Evolutionary conservation across 2,329 filamentous ascomycete genomes (phyloP).

Genomic region (Ascochyta clinopodiicola): DNA sequence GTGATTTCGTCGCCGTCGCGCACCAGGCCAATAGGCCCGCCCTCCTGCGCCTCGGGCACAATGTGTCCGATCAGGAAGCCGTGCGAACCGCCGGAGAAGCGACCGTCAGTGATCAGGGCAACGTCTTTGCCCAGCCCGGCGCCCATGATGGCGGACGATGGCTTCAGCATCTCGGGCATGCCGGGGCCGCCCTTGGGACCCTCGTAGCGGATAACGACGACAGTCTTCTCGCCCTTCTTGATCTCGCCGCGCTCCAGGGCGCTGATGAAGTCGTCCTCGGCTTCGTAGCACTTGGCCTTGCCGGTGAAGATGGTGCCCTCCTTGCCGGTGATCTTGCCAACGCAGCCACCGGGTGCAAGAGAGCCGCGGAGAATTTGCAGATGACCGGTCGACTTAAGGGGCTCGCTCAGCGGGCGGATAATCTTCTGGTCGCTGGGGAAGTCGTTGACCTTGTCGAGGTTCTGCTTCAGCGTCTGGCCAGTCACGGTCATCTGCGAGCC

Average conservation of each 20-base stretch:
- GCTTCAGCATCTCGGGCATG: conserved; percentile 79
- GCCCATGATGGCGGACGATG: conserved; percentile 75
- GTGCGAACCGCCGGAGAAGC: conserved; percentile 82
- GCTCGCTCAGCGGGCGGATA: conserved; percentile 71
- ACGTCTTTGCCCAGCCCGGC: conserved; percentile 75
- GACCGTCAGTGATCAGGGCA: conserved; percentile 75
- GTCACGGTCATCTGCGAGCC: conserved; percentile 59
- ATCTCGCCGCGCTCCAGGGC: conserved; percentile 72
- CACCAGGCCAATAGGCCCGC: conserved; percentile 85
- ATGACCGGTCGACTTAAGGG: conserved; percentile 74
- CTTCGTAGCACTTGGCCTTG: conserved; percentile 73
- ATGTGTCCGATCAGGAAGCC: conserved; percentile 89
- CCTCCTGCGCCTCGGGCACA: conserved; percentile 84
- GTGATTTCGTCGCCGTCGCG: conserved; percentile 79
- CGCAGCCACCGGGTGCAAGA: conserved; percentile 70
- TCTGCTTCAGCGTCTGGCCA: conserved; percentile 58
- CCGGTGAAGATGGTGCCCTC: conserved; percentile 66
- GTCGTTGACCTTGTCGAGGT: conserved; percentile 62
- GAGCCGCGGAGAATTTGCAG: conserved; percentile 75
- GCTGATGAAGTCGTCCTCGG: conserved; percentile 71
- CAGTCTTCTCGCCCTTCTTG: conserved; percentile 77
- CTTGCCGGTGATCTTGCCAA: background rate
- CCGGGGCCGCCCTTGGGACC: conserved; percentile 76
- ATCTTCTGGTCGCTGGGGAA: conserved; percentile 75
- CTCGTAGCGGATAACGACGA: conserved; percentile 77